Percentiles rank a stretch among this genome's conserved stretches.
Evolutionary conservation across 176 grass and related monocot genomes (phyloP).

Genomic region (Cocos nucifera): DNA sequence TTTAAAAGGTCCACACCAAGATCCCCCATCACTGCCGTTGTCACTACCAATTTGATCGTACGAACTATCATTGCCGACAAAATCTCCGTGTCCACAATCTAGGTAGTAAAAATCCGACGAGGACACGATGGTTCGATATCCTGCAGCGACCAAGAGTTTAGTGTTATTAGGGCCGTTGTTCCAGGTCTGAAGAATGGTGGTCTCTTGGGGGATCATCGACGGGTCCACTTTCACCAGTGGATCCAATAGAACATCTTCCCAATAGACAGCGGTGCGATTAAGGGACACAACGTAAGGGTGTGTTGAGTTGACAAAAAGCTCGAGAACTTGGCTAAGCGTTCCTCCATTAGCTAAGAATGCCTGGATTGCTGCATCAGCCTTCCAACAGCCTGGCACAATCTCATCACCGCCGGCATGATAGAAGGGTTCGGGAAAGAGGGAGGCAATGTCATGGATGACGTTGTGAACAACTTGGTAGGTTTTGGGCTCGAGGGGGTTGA

Average conservation of each 20-base stretch:
- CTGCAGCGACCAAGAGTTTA: constrained; percentile 59
- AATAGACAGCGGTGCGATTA: constrained; percentile 85
- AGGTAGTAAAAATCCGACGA: constrained; percentile 88
- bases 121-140: constrained; percentile 75
- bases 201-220: constrained; percentile 49
- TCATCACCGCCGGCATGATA: constrained; percentile 79
- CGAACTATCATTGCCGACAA: constrained; percentile 76
- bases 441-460: constrained; percentile 53
- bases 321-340: constrained; percentile 59
- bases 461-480: constrained; percentile 67
- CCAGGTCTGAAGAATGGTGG: constrained; percentile 89
- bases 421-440: constrained; percentile 60
- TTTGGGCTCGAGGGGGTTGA: constrained; percentile 80
- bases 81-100: constrained; percentile 84
- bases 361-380: constrained; percentile 43
- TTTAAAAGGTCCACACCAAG: constrained; percentile 91
- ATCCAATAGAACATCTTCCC: constrained; percentile 87
- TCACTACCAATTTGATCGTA: constrained; percentile 64
- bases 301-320: constrained; percentile 71
- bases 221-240: constrained; percentile 34
- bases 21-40: constrained; percentile 68
- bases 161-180: constrained; percentile 87
- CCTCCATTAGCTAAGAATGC: constrained; percentile 50
- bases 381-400: constrained; percentile 88
- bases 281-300: constrained; percentile 62